Evolutionary conservation across 768 basidiomycete species (phyloP).

Genomic region (Lactarius quietus): DNA sequence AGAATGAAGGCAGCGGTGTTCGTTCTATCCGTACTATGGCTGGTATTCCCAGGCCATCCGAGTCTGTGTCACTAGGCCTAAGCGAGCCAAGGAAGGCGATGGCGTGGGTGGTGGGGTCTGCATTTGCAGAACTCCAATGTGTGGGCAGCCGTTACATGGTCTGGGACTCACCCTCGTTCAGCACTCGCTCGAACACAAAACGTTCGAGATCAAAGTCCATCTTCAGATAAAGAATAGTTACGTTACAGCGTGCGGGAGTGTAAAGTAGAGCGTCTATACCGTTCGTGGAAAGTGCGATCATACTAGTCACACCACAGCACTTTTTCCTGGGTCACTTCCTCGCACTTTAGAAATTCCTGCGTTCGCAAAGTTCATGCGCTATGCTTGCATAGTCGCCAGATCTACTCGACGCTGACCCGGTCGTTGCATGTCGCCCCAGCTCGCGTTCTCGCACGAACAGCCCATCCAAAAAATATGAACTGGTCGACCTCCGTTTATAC

Average conservation of each 20-base stretch:
- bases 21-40: constrained; percentile 80
- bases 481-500: constrained; percentile 65
- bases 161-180: constrained; percentile 29
- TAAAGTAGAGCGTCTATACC: not conserved
- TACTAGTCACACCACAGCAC: not conserved
- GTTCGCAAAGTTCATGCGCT: constrained; percentile 26
- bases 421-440: constrained; percentile 4
- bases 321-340: not conserved
- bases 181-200: constrained; percentile 19
- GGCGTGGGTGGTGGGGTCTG: constrained; percentile 20
- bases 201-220: constrained; percentile 20
- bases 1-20: constrained; percentile 57
- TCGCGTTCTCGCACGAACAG: not conserved
- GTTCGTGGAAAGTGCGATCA: not conserved
- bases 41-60: constrained; percentile 20
- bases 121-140: not conserved
- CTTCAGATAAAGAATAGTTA: not conserved
- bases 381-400: constrained; percentile 27
- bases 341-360: constrained; percentile 15
- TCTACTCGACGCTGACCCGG: constrained; percentile 6
- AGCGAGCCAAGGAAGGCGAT: constrained; percentile 19
- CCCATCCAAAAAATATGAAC: constrained; percentile 37
- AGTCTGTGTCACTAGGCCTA: not conserved
- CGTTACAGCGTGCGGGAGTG: not conserved
- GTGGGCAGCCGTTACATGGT: not conserved